A percentile compares a stretch with the other conserved stretches of the same genome.
These are phyloP conservation scores for Tagetes patula DNA, from an alignment of 129 eudicot species.

Conservation along the genomic window DNA sequence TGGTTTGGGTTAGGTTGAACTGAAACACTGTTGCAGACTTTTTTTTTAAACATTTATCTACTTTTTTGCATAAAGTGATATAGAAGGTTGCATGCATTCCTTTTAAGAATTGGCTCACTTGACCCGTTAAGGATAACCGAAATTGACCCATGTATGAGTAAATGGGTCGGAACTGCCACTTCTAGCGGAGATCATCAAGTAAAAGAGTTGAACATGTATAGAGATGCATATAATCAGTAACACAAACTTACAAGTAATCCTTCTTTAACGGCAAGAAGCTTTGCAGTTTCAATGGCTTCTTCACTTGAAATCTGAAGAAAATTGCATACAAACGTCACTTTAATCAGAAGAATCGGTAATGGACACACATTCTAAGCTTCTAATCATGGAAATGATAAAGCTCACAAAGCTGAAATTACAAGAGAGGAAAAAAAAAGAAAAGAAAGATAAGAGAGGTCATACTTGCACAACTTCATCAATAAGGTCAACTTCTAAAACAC, in stretches of 20 bases:
- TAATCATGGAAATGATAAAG: conserved; percentile 1
- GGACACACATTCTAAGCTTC: background rate
- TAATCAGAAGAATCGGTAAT: conserved; percentile 2
- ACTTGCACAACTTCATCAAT: conserved; percentile 92
- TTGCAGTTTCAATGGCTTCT: conserved; percentile 85
- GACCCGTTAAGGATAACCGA: background rate
- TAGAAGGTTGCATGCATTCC: background rate
- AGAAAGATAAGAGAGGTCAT: conserved; percentile 24
- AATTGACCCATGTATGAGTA: background rate
- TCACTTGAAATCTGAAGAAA: conserved; percentile 71
- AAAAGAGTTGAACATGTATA: background rate
- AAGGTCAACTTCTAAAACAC: conserved; percentile 60
- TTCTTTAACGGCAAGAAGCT: conserved; percentile 85
- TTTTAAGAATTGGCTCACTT: background rate
- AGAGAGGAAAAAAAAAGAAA: conserved; percentile 10
- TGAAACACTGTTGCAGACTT: background rate
- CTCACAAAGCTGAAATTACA: background rate
- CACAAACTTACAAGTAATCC: conserved; percentile 69
- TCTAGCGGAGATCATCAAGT: background rate
- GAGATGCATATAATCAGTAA: conserved; percentile 1
- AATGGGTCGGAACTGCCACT: background rate
- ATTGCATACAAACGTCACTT: conserved; percentile 7
- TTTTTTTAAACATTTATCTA: background rate
- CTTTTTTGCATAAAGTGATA: background rate
- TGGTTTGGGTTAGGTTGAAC: background rate